A percentile compares a stretch with the other conserved stretches of the same genome.
These are phyloP conservation scores for Pistacia atlantica DNA, from an alignment of 345 rosid genomes.

Conservation along the genomic window DNA sequence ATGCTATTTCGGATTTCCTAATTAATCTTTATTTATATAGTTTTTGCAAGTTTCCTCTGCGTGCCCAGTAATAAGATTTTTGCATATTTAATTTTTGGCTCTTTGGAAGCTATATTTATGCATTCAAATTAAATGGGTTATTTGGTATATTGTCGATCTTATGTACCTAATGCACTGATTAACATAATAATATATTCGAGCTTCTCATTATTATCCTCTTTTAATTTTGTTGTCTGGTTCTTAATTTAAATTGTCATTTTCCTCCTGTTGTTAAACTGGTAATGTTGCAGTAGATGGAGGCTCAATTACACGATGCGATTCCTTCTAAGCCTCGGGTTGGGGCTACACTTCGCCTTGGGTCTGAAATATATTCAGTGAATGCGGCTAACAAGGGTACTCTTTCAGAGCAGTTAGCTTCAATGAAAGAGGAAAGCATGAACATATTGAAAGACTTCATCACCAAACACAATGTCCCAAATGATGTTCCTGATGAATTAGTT, in stretches of 20 bases:
- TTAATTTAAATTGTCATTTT: neutral
- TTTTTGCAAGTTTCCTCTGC: neutral
- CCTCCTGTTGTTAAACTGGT: neutral
- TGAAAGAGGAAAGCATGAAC: constrained; percentile 82
- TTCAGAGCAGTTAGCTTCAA: constrained; percentile 64
- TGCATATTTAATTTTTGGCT: neutral
- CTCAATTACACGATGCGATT: constrained; percentile 28
- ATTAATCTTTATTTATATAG: neutral
- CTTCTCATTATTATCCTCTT: neutral
- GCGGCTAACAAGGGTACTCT: constrained; percentile 46
- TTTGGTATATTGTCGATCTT: neutral
- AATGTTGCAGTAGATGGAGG: constrained; percentile 48
- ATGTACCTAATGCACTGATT: neutral
- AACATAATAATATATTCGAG: neutral
- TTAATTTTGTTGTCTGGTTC: neutral
- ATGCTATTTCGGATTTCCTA: too few relatives aligned
- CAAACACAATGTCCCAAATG: constrained; percentile 72
- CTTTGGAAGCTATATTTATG: neutral
- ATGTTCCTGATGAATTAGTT: constrained; percentile 69
- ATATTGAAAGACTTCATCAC: constrained; percentile 80
- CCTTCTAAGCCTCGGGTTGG: constrained; percentile 39
- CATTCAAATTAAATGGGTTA: neutral
- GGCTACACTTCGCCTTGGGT: constrained; percentile 60
- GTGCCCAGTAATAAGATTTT: neutral
- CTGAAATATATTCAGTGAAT: constrained; percentile 54